Percentiles rank a stretch among this genome's conserved stretches.
Evolutionary conservation across 306 rosid species (phyloP).

Genomic region (Alnus glutinosa): DNA sequence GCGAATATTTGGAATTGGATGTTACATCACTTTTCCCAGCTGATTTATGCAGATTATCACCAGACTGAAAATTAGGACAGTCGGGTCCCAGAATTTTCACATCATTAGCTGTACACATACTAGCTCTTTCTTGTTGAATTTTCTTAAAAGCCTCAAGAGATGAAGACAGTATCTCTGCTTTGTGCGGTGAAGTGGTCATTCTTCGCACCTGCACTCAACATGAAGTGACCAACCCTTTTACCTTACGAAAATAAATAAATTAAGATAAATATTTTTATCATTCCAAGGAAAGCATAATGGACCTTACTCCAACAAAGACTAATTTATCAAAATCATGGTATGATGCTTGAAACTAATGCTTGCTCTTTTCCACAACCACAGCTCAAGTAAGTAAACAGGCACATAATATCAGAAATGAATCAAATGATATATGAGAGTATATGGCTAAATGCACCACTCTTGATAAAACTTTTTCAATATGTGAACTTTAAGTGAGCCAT

Average conservation of each 20-base stretch:
- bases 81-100: conserved; percentile 41
- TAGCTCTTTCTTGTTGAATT: conserved; percentile 86
- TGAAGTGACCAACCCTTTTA: conserved; percentile 29
- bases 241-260: conserved; percentile 29
- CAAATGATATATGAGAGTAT: neutral
- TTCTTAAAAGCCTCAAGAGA: conserved; percentile 96
- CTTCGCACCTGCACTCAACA: conserved; percentile 78
- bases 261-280: neutral
- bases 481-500: neutral
- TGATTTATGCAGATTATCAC: conserved; percentile 34
- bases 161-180: conserved; percentile 95
- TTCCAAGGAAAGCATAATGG: neutral
- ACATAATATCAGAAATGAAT: conserved; percentile 19
- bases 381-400: conserved; percentile 25
- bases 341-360: conserved; percentile 16
- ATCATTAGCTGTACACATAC: conserved; percentile 44
- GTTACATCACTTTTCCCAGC: conserved; percentile 36
- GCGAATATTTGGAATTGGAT: conserved; percentile 35
- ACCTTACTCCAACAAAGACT: neutral
- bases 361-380: conserved; percentile 15
- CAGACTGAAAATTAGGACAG: conserved; percentile 45
- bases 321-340: neutral
- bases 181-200: conserved; percentile 94
- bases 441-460: conserved; percentile 7
- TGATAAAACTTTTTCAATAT: conserved; percentile 1